Percentiles rank a stretch among this genome's conserved stretches.
Evolutionary conservation across 371 early-diverging fungal genomes (phyloP).

Genomic region (Apophysomyces sp.): DNA sequence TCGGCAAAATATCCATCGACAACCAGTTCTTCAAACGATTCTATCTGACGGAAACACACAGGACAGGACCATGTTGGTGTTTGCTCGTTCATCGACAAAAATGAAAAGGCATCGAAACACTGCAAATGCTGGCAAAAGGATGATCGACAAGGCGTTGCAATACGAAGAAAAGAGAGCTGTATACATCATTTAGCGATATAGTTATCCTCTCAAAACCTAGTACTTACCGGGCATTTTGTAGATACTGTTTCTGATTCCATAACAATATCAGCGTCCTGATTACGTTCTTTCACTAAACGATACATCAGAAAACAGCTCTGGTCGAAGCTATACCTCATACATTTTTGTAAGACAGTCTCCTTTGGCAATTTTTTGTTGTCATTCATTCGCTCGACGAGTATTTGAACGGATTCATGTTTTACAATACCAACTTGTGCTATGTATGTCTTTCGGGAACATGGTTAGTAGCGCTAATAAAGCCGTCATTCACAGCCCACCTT

Average conservation of each 20-base stretch:
- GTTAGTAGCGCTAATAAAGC: too few species aligned
- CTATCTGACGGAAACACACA: conserved; percentile 59
- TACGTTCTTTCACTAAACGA: conserved; percentile 23
- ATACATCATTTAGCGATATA: conserved; percentile 13
- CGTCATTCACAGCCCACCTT: conserved; percentile 33
- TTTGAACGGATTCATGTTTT: conserved; percentile 37
- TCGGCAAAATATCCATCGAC: conserved; percentile 70
- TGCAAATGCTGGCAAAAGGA: conserved; percentile 66
- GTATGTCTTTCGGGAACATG: conserved; percentile 29
- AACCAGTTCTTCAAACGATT: conserved; percentile 59
- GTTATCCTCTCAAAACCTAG: background rate
- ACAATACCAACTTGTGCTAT: conserved; percentile 47
- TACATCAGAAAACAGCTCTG: background rate
- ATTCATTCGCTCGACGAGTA: conserved; percentile 43
- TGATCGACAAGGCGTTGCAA: conserved; percentile 62
- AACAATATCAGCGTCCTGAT: conserved; percentile 53
- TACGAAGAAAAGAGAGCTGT: conserved; percentile 64
- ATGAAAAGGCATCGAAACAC: conserved; percentile 74
- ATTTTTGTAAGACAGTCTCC: conserved; percentile 40
- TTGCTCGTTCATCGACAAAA: conserved; percentile 68
- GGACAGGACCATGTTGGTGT: conserved; percentile 77
- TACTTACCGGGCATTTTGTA: conserved; percentile 57
- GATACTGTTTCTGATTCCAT: conserved; percentile 56
- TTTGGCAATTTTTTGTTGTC: conserved; percentile 38
- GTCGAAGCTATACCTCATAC: conserved; percentile 21